Percentiles rank a stretch among this genome's conserved stretches.
Evolutionary conservation across 768 basidiomycete genomes (phyloP).

Genomic region (Calvatia gigantea): DNA sequence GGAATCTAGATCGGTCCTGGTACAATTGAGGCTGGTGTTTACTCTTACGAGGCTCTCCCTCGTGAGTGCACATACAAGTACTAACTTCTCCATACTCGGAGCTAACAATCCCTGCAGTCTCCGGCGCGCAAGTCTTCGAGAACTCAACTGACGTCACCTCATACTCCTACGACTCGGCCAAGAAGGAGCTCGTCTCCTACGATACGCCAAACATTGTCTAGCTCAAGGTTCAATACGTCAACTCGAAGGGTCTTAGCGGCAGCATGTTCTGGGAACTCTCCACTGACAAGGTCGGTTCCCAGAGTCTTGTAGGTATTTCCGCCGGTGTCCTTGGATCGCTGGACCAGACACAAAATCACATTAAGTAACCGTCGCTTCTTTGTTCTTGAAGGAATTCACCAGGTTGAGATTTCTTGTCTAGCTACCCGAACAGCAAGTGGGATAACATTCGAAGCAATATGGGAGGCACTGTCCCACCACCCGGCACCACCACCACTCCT

Average conservation of each 20-base stretch:
- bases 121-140: conserved; percentile 59
- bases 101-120: conserved; percentile 26
- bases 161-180: conserved; percentile 73
- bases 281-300: conserved; percentile 53
- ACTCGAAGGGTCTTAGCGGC: conserved; percentile 55
- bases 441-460: conserved; percentile 69
- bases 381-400: background rate
- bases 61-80: conserved; percentile 29
- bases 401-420: conserved; percentile 19
- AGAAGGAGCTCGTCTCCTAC: conserved; percentile 68
- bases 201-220: conserved; percentile 68
- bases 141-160: conserved; percentile 69
- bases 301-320: conserved; percentile 55
- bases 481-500: conserved; percentile 20
- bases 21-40: conserved; percentile 66
- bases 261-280: conserved; percentile 80
- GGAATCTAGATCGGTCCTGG: conserved; percentile 60
- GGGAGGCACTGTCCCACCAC: conserved; percentile 28
- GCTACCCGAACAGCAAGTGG: conserved; percentile 68
- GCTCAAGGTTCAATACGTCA: conserved; percentile 67
- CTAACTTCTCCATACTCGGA: background rate
- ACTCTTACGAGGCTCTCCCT: conserved; percentile 75
- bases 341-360: conserved; percentile 64
- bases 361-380: conserved; percentile 36
- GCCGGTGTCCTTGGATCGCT: conserved; percentile 45